Base-by-base conservation (phyloP, 768 basidiomycete genomes). In the Tricholoma sp. region DNA sequence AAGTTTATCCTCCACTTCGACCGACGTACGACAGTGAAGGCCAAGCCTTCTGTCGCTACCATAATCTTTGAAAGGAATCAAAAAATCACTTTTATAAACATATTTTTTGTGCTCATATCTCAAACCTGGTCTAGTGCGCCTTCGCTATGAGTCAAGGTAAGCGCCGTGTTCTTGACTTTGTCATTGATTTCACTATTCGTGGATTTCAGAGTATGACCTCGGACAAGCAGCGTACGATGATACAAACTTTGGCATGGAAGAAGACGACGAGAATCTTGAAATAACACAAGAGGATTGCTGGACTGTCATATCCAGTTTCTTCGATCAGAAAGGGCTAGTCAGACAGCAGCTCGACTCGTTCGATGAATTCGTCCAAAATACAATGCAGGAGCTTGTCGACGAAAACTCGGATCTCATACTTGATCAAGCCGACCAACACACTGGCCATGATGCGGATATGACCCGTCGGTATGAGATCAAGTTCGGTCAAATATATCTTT, bases 311-410 rank as follows among this genome's bases (percentile, higher is more conserved):
- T 89, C 91, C 59, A 87, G 91, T 65, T 99, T 96, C 77, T 98
- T 99, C 71, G 88, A 93, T 60, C 91, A 94, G 70, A 97, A 96
- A 71, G 96, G 96, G 73, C 88, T 99, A 58, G 97, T 98, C 53
- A 85, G 93, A 49, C 97, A 99, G 69, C 97, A 99, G 70, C 84
- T 98, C 53, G 94, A 96, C 75, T 95, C 92, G 10, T 99, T 96
- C 72, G 94, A 99, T 69, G 96, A 98, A 74, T 99, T 98, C 66
- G 92, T 99, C 33, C 94, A 98, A 68, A 98, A 98, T 64, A 98
- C 94, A 12, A 97, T 99, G 94, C 96, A 98, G 73, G 97, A 98
- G 70, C 80, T 99, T 24, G 95, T 99, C 18, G 97, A 98, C 69
- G 97, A 99, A 74, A 92, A 92, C 61, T 75, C 88, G n/a, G 92